Percentiles rank a stretch among this genome's conserved stretches.
Evolutionary conservation across 2,329 filamentous ascomycete species (phyloP).

Genomic region (Monosporascus sp.): DNA sequence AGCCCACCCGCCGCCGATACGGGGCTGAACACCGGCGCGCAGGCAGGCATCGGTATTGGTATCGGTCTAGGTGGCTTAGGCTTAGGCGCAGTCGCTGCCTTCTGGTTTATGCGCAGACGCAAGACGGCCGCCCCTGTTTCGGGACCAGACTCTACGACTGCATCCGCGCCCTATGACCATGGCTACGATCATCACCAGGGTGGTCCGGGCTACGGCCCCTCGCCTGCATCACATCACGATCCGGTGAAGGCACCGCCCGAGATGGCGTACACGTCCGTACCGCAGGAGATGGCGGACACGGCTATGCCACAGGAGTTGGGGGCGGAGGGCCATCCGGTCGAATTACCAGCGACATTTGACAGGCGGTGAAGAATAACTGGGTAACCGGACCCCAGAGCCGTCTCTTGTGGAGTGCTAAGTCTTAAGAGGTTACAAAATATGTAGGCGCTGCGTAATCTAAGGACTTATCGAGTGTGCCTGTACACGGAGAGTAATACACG

Average conservation of each 20-base stretch:
- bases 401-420: no score
- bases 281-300: background rate
- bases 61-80: slow-evolving; percentile 4
- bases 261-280: background rate
- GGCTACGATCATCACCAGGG: slow-evolving; percentile 2
- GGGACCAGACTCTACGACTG: slow-evolving; percentile 1
- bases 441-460: no score
- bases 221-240: background rate
- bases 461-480: no score
- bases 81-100: slow-evolving; percentile 1
- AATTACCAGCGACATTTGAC: background rate
- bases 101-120: background rate
- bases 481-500: no score
- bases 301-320: slow-evolving; percentile 1
- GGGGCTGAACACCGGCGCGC: slow-evolving; percentile 1
- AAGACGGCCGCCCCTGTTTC: slow-evolving; percentile 1
- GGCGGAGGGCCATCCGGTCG: background rate
- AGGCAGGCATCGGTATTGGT: slow-evolving; percentile 8
- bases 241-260: background rate
- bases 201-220: background rate
- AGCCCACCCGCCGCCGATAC: background rate
- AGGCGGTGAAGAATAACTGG: background rate
- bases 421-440: no score
- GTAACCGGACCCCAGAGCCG: no score
- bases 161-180: slow-evolving; percentile 2